Conservation (phyloP, 495 filamentous ascomycete species). For the Symbiotaphrina buchneri region DNA sequence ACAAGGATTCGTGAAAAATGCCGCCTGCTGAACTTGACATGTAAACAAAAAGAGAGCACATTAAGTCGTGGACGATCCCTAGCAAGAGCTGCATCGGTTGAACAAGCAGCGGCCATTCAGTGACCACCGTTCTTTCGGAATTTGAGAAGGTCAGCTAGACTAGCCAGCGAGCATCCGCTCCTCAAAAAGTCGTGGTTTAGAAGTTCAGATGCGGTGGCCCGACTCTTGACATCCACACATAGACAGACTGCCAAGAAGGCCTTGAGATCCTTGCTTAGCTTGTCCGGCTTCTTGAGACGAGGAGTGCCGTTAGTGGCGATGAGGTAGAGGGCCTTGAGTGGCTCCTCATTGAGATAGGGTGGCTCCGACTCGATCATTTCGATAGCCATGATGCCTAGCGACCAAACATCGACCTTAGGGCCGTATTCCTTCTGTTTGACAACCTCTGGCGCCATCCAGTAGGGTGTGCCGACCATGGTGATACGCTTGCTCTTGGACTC, state of each 20-base stretch:
- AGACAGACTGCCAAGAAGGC: constrained; percentile 87
- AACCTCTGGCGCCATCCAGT: constrained; percentile 99
- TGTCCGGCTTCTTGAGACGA: constrained; percentile 89
- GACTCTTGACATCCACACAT: constrained; percentile 86
- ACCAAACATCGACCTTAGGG: constrained; percentile 97
- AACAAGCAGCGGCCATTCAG: no score
- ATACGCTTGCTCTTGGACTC: constrained; percentile 92
- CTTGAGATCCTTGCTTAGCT: constrained; percentile 89
- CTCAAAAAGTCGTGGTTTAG: constrained; percentile 58
- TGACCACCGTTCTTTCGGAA: constrained; percentile 30
- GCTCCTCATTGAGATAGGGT: constrained; percentile 93
- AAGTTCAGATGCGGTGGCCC: constrained; percentile 76
- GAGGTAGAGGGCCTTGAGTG: constrained; percentile 85
- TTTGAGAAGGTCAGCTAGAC: constrained; percentile 64
- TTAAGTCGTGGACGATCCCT: no score
- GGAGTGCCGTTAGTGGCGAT: constrained; percentile 97
- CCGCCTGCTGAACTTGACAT: no score
- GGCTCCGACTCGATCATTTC: constrained; percentile 99
- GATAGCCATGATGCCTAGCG: constrained; percentile 97
- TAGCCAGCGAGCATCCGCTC: constrained; percentile 56
- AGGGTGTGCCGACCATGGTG: constrained; percentile 97
- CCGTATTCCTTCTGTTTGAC: constrained; percentile 99
- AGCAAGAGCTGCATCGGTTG: no score
- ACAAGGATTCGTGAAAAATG: no score
- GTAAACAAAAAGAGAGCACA: no score